A percentile compares a stretch with the other conserved stretches of the same genome.
Evolutionary conservation across 2,329 filamentous ascomycete species (phyloP).

Genomic region (Colletotrichum paranaense): DNA sequence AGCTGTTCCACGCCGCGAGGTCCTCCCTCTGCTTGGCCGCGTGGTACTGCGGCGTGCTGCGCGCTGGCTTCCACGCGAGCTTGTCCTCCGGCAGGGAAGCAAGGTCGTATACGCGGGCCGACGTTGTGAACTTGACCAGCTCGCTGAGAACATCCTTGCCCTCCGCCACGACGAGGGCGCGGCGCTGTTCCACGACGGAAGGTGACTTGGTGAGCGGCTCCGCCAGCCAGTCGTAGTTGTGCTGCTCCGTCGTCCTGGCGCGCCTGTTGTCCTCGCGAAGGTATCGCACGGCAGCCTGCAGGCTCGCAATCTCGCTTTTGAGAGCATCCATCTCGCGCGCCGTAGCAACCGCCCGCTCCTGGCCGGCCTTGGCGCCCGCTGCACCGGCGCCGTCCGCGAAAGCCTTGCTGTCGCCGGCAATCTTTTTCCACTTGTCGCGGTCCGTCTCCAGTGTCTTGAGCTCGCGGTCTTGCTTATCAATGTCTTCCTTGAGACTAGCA

Average conservation of each 20-base stretch:
- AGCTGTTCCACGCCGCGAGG: slow-evolving; percentile 70
- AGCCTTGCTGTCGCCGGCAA: slow-evolving; percentile 70
- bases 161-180: slow-evolving; percentile 67
- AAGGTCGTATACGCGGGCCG: slow-evolving; percentile 71
- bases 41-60: slow-evolving; percentile 73
- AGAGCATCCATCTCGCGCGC: slow-evolving; percentile 79
- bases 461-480: slow-evolving; percentile 76
- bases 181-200: slow-evolving; percentile 60
- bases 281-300: slow-evolving; percentile 75
- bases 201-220: slow-evolving; percentile 66
- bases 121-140: slow-evolving; percentile 70
- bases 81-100: slow-evolving; percentile 66
- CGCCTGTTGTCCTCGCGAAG: slow-evolving; percentile 75
- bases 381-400: slow-evolving; percentile 63
- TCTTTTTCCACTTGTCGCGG: slow-evolving; percentile 78
- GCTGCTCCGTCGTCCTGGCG: slow-evolving; percentile 67
- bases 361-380: slow-evolving; percentile 65
- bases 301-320: slow-evolving; percentile 73
- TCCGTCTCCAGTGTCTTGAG: slow-evolving; percentile 73
- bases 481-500: slow-evolving; percentile 68
- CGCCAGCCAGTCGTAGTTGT: slow-evolving; percentile 70
- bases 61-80: slow-evolving; percentile 74
- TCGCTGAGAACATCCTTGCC: slow-evolving; percentile 73
- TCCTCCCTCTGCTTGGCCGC: slow-evolving; percentile 74
- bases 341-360: slow-evolving; percentile 76